A percentile compares a stretch with the other conserved stretches of the same genome.
phyloP scores from a whole-genome alignment of 331 rosid genomes.

The Phaseolus coccineus region DNA sequence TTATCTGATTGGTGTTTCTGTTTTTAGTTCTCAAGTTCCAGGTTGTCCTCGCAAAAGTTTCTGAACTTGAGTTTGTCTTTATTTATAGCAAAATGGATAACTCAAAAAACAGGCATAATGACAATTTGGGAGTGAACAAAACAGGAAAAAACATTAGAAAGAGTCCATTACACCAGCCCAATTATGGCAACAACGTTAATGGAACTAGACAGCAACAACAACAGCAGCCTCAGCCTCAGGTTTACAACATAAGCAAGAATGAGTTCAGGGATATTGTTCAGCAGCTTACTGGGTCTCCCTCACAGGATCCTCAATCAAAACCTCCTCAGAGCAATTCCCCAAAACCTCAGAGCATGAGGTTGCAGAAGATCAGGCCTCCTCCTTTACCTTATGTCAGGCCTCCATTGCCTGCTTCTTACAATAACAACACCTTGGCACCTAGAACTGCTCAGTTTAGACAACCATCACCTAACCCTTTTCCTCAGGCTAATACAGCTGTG shows the following conservation, averaged over 20 bases:
- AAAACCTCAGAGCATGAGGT: slow-evolving; percentile 70
- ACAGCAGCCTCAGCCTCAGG: slow-evolving; percentile 80
- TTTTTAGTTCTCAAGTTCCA: slow-evolving; percentile 19
- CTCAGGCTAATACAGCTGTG: slow-evolving; percentile 53
- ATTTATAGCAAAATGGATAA: slow-evolving; percentile 55
- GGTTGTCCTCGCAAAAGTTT: background rate
- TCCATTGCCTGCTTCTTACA: slow-evolving; percentile 47
- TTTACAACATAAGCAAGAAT: slow-evolving; percentile 81
- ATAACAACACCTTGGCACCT: slow-evolving; percentile 41
- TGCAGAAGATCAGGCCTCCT: slow-evolving; percentile 86
- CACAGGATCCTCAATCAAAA: slow-evolving; percentile 66
- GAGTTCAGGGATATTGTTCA: slow-evolving; percentile 83
- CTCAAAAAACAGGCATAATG: slow-evolving; percentile 63
- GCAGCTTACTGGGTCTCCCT: slow-evolving; percentile 78
- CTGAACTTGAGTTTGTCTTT: slow-evolving; percentile 19
- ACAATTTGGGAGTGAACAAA: slow-evolving; percentile 77
- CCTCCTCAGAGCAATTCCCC: slow-evolving; percentile 65
- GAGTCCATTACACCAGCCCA: slow-evolving; percentile 74
- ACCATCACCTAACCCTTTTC: slow-evolving; percentile 56
- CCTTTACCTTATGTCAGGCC: slow-evolving; percentile 60
- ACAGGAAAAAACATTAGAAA: slow-evolving; percentile 80
- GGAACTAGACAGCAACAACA: slow-evolving; percentile 53
- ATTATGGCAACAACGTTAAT: slow-evolving; percentile 45
- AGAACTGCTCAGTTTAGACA: slow-evolving; percentile 68
- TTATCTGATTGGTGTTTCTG: slow-evolving; percentile 30